Conservation (phyloP, 257 asterid species). For the Handroanthus guayacan region DNA sequence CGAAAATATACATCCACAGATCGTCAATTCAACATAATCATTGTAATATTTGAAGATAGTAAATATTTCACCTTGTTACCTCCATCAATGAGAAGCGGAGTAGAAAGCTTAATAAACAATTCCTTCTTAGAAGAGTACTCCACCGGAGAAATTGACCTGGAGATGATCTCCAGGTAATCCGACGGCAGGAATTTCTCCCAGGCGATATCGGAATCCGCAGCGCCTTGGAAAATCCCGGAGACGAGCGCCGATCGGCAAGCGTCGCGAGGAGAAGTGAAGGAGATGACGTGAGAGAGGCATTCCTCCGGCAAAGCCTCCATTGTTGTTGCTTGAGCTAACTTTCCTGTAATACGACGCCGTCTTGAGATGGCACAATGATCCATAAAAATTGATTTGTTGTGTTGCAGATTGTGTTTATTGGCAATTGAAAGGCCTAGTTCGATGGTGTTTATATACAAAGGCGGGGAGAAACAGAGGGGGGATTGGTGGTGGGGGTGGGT, state of each 20-base stretch:
- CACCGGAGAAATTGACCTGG: constrained; percentile 45
- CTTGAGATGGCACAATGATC: too few species aligned
- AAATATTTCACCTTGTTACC: constrained; percentile 60
- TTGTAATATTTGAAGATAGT: not conserved
- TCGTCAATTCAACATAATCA: too few species aligned
- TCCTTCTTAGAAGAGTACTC: constrained; percentile 58
- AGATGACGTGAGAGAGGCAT: constrained; percentile 50
- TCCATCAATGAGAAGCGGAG: constrained; percentile 67
- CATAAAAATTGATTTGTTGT: not conserved
- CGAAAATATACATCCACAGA: too few species aligned
- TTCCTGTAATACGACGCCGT: not conserved
- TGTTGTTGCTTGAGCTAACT: not conserved
- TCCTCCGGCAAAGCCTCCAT: constrained; percentile 61
- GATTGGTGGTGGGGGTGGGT: not conserved
- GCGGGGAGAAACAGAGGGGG: not conserved
- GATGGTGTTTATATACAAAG: not conserved
- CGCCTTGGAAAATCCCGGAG: constrained; percentile 44
- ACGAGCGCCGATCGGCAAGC: constrained; percentile 52
- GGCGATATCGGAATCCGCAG: constrained; percentile 53
- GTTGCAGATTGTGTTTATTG: not conserved
- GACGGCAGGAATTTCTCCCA: constrained; percentile 69
- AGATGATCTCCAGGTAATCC: constrained; percentile 54
- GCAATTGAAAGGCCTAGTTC: not conserved
- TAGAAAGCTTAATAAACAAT: constrained; percentile 57
- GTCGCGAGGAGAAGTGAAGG: constrained; percentile 55